These are phyloP conservation scores for Cyclotella baltica DNA, from an alignment of 108 stramenopile species.

Conservation along the genomic window DNA sequence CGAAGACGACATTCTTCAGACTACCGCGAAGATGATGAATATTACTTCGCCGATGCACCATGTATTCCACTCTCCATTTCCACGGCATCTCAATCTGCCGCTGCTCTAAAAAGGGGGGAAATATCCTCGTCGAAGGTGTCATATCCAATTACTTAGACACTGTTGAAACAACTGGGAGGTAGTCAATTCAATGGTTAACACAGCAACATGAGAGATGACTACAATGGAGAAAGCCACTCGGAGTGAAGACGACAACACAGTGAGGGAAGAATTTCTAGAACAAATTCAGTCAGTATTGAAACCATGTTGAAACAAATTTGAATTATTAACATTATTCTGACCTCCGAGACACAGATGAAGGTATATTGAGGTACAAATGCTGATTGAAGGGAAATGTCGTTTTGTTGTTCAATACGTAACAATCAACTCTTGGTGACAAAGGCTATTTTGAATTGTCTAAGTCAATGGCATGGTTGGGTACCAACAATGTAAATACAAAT, in stretches of 20 bases:
- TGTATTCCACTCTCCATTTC: background rate
- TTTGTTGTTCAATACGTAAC: no score
- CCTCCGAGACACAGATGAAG: no score
- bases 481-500: no score
- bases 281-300: conserved; percentile 21
- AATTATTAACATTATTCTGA: no score
- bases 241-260: background rate
- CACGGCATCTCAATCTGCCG: conserved; percentile 4
- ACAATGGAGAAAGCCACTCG: background rate
- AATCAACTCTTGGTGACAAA: no score
- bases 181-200: conserved; percentile 16
- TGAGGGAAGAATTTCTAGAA: conserved; percentile 26
- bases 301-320: no score
- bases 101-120: conserved; percentile 3
- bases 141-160: conserved; percentile 47
- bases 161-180: conserved; percentile 16
- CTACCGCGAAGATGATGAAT: conserved; percentile 49
- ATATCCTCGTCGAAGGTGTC: conserved; percentile 61
- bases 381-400: no score
- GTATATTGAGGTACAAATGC: no score
- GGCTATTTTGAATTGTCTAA: no score
- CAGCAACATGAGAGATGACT: background rate
- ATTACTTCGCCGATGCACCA: conserved; percentile 40
- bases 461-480: no score
- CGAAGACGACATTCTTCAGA: conserved; percentile 33